Percentiles rank a stretch among this genome's conserved stretches.
These are phyloP conservation scores for Leccinum griseonigrum DNA, from an alignment of 1,284 basidiomycete genomes.

Conservation along the genomic window DNA sequence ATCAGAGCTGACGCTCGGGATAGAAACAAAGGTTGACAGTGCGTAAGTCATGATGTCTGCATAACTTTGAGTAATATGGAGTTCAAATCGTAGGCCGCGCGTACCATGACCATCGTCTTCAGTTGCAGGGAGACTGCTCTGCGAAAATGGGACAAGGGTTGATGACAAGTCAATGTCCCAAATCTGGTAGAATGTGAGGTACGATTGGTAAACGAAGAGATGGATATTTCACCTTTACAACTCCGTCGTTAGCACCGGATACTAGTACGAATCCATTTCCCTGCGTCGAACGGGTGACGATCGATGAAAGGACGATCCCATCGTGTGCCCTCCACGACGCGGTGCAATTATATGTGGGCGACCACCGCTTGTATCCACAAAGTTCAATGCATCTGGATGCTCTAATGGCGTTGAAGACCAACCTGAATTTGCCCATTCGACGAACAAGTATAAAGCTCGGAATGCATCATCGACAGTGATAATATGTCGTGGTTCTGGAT, in stretches of 20 bases:
- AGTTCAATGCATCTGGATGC: slow-evolving; percentile 5
- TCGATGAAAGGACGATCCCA: slow-evolving; percentile 79
- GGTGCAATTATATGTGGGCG: slow-evolving; percentile 79
- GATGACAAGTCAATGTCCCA: slow-evolving; percentile 50
- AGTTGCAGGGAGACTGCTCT: slow-evolving; percentile 12
- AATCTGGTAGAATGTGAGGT: slow-evolving; percentile 37
- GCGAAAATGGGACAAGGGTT: slow-evolving; percentile 6
- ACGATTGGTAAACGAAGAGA: background rate
- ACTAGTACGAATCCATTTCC: slow-evolving; percentile 50
- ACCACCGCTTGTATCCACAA: slow-evolving; percentile 58
- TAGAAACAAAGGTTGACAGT: slow-evolving; percentile 83
- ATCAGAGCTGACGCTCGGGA: slow-evolving; percentile 79
- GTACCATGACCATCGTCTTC: slow-evolving; percentile 24
- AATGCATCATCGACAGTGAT: slow-evolving; percentile 70
- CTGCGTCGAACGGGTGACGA: slow-evolving; percentile 42
- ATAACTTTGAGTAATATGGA: slow-evolving; percentile 10
- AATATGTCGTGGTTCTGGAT: slow-evolving; percentile 72
- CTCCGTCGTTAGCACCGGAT: slow-evolving; percentile 83
- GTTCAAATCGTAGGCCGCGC: background rate
- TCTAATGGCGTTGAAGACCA: slow-evolving; percentile 11
- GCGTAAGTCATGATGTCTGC: slow-evolving; percentile 68
- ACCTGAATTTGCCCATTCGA: slow-evolving; percentile 82
- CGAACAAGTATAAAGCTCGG: slow-evolving; percentile 80
- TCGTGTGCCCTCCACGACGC: slow-evolving; percentile 79
- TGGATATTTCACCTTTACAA: slow-evolving; percentile 63